Percentiles rank a stretch among this genome's conserved stretches.
Conservation (phyloP, 1,284 basidiomycete species). For the Cryptococcus sp. region DNA sequence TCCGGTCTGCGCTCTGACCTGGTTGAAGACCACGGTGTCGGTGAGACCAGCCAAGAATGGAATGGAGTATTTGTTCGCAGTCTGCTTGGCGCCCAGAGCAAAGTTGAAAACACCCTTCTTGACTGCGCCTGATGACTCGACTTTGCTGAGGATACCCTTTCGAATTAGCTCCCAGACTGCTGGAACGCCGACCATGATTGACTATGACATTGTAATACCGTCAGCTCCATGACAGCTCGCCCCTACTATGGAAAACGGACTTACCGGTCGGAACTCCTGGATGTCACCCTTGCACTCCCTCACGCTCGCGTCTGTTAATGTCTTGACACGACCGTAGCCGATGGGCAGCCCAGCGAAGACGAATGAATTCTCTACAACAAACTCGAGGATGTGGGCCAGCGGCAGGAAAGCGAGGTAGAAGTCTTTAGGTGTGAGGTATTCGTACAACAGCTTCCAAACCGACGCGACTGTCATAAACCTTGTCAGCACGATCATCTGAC, state of each 20-base stretch:
- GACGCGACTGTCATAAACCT: conserved; percentile 62
- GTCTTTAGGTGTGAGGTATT: conserved; percentile 70
- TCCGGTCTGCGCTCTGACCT: conserved; percentile 80
- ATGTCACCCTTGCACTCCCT: conserved; percentile 90
- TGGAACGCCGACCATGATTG: conserved; percentile 88
- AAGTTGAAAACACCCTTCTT: conserved; percentile 62
- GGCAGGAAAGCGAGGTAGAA: conserved; percentile 83
- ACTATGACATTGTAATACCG: conserved; percentile 17
- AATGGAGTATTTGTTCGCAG: conserved; percentile 51
- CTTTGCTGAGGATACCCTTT: conserved; percentile 84
- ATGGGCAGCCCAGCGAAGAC: conserved; percentile 56
- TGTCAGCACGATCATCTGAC: background rate
- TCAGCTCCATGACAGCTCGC: no score
- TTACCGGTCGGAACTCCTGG: conserved; percentile 69
- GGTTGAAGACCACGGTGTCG: conserved; percentile 73
- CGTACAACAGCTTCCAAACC: conserved; percentile 72
- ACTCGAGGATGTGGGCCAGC: conserved; percentile 84
- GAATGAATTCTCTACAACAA: conserved; percentile 53
- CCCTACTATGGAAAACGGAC: conserved; percentile 6
- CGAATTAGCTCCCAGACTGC: conserved; percentile 90
- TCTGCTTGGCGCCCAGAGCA: conserved; percentile 48
- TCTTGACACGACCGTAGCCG: conserved; percentile 93
- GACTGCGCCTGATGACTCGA: conserved; percentile 66
- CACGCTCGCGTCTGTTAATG: conserved; percentile 87
- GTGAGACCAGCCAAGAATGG: conserved; percentile 69